phyloP scores from a whole-genome alignment of 2,329 filamentous ascomycete species.

The Calonectria pauciramosa region DNA sequence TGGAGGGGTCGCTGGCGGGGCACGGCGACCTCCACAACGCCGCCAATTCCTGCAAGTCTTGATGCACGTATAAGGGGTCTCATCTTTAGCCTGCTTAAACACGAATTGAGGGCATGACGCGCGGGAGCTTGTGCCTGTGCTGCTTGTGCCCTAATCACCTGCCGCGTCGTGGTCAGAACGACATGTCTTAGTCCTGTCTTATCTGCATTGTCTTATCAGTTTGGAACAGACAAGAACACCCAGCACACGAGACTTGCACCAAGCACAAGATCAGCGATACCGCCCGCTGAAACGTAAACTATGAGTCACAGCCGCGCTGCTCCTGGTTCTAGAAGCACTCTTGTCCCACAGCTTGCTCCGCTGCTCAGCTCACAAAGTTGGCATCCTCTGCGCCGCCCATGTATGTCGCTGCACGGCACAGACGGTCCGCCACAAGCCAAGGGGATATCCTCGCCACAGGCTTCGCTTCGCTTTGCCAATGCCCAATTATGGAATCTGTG shows the following conservation, averaged over 20 bases:
- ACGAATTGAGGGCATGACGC: not conserved
- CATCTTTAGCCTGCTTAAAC: not conserved
- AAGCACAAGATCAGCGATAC: not conserved
- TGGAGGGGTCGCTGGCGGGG: constrained; percentile 28
- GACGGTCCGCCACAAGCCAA: not conserved
- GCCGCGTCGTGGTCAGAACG: not conserved
- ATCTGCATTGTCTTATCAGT: not conserved
- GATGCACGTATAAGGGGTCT: constrained; percentile 19
- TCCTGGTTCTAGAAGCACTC: constrained; percentile 24
- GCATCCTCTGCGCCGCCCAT: not conserved
- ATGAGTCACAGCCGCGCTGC: constrained; percentile 20
- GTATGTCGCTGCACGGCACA: constrained; percentile 8
- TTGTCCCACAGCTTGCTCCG: constrained; percentile 21
- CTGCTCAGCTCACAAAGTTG: constrained; percentile 15
- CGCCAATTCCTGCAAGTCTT: not conserved
- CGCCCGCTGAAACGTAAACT: not conserved
- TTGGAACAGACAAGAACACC: not conserved
- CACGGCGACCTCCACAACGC: constrained; percentile 25
- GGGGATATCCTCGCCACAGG: not conserved
- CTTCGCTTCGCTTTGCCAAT: not conserved
- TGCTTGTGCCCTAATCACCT: constrained; percentile 3
- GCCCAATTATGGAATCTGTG: not conserved
- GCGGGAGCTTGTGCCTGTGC: not conserved
- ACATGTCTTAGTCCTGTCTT: not conserved
- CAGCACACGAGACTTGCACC: not conserved